These are phyloP conservation scores for Verticillium alfalfae DNA, from an alignment of 2,329 filamentous ascomycete genomes.

Conservation along the genomic window DNA sequence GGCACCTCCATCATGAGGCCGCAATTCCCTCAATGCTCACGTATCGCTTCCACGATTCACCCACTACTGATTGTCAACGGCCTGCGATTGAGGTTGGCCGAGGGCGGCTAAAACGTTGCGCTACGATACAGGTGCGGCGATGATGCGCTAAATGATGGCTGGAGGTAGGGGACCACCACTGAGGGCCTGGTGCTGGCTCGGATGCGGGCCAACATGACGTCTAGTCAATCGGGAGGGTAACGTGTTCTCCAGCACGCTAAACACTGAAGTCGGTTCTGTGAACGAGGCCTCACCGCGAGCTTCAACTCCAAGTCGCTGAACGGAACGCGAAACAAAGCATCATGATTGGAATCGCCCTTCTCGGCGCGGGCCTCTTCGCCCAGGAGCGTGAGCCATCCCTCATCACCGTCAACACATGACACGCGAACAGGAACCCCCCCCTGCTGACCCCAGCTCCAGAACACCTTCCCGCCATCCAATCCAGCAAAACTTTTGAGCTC, in stretches of 20 bases:
- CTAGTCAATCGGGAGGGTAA: too few relatives aligned
- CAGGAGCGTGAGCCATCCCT: neutral
- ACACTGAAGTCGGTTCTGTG: neutral
- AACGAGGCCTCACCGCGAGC: neutral
- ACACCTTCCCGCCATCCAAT: slow-evolving; percentile 49
- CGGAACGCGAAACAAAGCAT: neutral
- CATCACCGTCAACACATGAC: neutral
- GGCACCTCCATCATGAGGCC: rapidly evolving
- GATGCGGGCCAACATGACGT: too few relatives aligned
- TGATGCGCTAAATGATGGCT: neutral
- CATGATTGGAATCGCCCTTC: slow-evolving; percentile 1
- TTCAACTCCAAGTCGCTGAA: neutral
- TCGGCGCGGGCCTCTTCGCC: slow-evolving; percentile 2
- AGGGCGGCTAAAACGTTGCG: neutral
- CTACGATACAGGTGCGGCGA: neutral
- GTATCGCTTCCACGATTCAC: neutral
- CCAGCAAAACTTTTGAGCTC: slow-evolving; percentile 42
- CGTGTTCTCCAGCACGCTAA: too few relatives aligned
- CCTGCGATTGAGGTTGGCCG: neutral
- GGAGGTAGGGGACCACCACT: neutral
- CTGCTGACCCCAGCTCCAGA: neutral
- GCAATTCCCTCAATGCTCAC: neutral
- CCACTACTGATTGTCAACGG: neutral
- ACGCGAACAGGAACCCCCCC: neutral
- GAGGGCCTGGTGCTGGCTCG: too few relatives aligned